phyloP scores from a whole-genome alignment of 768 basidiomycete genomes.

The Chalciporus chontae region DNA sequence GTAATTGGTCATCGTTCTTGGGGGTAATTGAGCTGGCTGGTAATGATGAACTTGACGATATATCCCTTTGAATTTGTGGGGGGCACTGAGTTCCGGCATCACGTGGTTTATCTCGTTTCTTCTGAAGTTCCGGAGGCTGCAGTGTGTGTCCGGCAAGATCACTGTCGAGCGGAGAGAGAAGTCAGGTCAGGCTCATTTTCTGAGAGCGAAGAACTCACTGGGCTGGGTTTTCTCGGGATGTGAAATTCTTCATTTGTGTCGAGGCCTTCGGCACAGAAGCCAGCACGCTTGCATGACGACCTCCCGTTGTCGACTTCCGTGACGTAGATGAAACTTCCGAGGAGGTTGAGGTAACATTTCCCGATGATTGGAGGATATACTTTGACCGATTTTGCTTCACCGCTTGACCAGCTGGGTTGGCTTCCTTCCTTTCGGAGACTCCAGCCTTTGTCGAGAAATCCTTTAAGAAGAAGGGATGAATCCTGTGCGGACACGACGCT shows the following conservation, averaged over 20 bases:
- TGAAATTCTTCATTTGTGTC: neutral
- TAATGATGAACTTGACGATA: slow-evolving; percentile 3
- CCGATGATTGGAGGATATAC: neutral
- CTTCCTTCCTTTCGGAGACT: neutral
- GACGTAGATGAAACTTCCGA: neutral
- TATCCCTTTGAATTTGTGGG: neutral
- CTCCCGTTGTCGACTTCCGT: neutral
- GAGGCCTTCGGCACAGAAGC: neutral
- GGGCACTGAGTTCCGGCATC: neutral
- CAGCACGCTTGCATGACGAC: neutral
- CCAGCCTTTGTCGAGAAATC: slow-evolving; percentile 11
- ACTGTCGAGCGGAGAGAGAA: neutral
- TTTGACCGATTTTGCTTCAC: neutral
- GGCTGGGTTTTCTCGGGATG: neutral
- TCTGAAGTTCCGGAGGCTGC: neutral
- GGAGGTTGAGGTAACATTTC: neutral
- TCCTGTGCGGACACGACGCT: slow-evolving; percentile 9
- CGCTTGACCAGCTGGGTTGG: neutral
- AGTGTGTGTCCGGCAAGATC: neutral
- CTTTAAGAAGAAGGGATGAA: slow-evolving; percentile 15
- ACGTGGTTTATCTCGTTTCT: neutral
- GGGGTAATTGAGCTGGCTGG: slow-evolving; percentile 1
- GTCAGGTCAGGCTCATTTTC: neutral
- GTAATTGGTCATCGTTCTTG: neutral
- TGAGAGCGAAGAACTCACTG: slow-evolving; percentile 11